Conservation (phyloP, 2,329 filamentous ascomycete genomes). For the Penicillium freii region DNA sequence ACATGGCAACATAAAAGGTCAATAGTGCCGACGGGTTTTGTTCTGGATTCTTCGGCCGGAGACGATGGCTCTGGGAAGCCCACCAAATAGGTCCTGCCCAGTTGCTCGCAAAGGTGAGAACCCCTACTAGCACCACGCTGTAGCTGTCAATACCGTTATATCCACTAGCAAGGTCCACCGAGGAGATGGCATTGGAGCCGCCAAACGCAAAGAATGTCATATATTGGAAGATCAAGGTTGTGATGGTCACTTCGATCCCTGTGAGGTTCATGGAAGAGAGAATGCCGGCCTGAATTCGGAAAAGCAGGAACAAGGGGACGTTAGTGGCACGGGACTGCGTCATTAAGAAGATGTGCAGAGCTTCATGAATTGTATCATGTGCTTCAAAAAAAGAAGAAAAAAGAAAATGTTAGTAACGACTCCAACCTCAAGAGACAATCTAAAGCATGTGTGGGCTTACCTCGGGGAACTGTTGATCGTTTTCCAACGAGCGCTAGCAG, state of each 20-base stretch:
- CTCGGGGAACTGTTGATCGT: not conserved
- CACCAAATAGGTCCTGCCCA: conserved; percentile 93
- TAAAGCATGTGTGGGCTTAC: conserved; percentile 16
- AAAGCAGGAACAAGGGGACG: conserved; percentile 77
- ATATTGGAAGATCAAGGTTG: conserved; percentile 74
- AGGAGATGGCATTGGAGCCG: conserved; percentile 90
- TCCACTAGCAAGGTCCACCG: conserved; percentile 88
- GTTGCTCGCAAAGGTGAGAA: conserved; percentile 82
- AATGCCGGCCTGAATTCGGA: conserved; percentile 60
- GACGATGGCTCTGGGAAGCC: conserved; percentile 58
- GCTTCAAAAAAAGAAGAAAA: conserved; percentile 16
- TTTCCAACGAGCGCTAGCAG: conserved; percentile 23
- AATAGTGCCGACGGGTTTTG: conserved; percentile 57
- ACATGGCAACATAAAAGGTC: conserved; percentile 68
- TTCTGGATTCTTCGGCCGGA: conserved; percentile 28
- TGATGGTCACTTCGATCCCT: conserved; percentile 62
- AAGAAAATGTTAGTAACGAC: conserved; percentile 16
- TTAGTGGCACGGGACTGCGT: conserved; percentile 86
- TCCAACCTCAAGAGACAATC: not conserved
- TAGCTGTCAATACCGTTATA: conserved; percentile 89
- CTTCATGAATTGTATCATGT: conserved; percentile 53
- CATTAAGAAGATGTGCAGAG: conserved; percentile 74
- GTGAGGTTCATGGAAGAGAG: conserved; percentile 45
- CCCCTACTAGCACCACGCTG: conserved; percentile 74
- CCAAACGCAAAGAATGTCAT: conserved; percentile 85